Evolutionary conservation across 305 asterid genomes (phyloP), one percentile per base, ranked within the genome.

Genomic region (Andrographis paniculata): DNA sequence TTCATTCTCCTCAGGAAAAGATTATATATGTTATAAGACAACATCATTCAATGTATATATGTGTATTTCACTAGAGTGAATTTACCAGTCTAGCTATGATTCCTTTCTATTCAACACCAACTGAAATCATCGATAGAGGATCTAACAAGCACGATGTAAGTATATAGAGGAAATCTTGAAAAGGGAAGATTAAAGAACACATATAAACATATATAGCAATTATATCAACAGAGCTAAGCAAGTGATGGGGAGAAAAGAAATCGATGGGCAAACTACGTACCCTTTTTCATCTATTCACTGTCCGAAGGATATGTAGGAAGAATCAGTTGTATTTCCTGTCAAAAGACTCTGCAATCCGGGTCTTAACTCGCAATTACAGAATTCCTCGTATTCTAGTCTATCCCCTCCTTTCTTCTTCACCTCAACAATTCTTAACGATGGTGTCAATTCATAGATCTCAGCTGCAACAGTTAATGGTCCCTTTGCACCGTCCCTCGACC

Each of bases 401-500:
- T 78, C 87, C 20, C 83, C 87, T 40, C 76, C 76, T 67, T 75
- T 78, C 70, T 65, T 75, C 73, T 63, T 75, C 69, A 75, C 74
- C 65, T 75, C 87, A 37, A 78, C 78, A 36, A 78, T 72, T 60
- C 83, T 73, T 65, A 78, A 37, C 3, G 72, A 50, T 1, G 87
- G 87, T 5, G 87, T 72, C 66, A 78, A 57, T 60, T 78, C 84
- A 52, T 75, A 78, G 56, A 78, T 65, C 66, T 78, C 87, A 42
- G 78, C 87, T 45, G 72, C 78, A 61, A 78, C 58, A 1, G 78
- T 62, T 46, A 78, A 56, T 0, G 80, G 83, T 16, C 87, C 87
- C 40, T 70, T 78, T 18, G 52, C 78, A 46, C 87, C 80, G 48
- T 75, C 78, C 54, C 70, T 69, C 5, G 84, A 52, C 40, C 87